phyloP scores from a whole-genome alignment of 106 monocot genomes.

The Acorus gramineus region DNA sequence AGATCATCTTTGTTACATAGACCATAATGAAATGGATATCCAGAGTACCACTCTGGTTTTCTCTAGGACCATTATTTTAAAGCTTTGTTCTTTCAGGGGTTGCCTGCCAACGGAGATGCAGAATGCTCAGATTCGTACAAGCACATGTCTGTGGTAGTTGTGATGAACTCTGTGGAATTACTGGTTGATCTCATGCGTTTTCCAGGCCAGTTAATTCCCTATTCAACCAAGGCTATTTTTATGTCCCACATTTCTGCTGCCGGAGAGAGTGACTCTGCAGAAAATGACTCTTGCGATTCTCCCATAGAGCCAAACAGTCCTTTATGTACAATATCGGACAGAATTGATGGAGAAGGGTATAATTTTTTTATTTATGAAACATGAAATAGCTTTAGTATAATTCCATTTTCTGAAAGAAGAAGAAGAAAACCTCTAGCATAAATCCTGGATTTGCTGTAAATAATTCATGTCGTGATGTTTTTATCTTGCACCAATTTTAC shows the following conservation, averaged over 20 bases:
- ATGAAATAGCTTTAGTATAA: no score
- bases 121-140: constrained; percentile 72
- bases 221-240: constrained; percentile 77
- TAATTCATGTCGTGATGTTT: no score
- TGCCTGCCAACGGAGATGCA: constrained; percentile 66
- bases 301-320: constrained; percentile 99
- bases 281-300: constrained; percentile 99
- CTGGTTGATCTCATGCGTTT: constrained; percentile 97
- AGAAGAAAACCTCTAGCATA: no score
- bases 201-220: constrained; percentile 95
- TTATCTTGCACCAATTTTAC: no score
- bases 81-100: constrained; percentile 38
- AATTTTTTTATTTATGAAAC: background rate
- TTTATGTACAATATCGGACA: constrained; percentile 57
- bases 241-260: constrained; percentile 80
- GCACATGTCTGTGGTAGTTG: constrained; percentile 93
- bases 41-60: no score
- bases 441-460: no score
- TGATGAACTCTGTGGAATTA: constrained; percentile 64
- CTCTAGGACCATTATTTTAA: background rate
- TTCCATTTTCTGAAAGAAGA: no score
- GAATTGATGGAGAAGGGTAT: constrained; percentile 56
- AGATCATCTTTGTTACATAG: no score
- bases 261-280: constrained; percentile 95
- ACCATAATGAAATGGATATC: no score